phyloP scores from a whole-genome alignment of 1,139 yeast species.

The Hansenula sp. region DNA sequence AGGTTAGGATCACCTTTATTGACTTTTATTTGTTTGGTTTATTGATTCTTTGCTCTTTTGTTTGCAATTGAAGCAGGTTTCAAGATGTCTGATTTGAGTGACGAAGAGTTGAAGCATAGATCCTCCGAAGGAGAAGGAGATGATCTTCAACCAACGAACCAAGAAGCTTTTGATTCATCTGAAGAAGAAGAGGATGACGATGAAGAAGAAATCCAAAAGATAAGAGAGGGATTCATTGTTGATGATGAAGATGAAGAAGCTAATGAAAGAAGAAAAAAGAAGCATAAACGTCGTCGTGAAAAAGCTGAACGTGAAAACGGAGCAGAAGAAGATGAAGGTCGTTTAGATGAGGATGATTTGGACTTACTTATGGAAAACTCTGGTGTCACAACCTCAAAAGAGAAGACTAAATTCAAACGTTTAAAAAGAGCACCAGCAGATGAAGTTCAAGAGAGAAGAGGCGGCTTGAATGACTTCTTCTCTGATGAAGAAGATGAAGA shows the following conservation, averaged over 20 bases:
- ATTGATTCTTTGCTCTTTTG: not conserved
- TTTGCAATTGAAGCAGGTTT: constrained; percentile 5
- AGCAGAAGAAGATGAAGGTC: constrained; percentile 50
- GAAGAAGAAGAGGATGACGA: constrained; percentile 78
- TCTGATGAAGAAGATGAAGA: constrained; percentile 73
- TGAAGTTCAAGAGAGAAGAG: constrained; percentile 28
- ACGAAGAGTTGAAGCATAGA: constrained; percentile 4
- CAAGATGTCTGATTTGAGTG: constrained; percentile 8
- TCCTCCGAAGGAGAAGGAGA: constrained; percentile 27
- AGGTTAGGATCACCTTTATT: no score
- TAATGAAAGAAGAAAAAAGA: constrained; percentile 38
- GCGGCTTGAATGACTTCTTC: constrained; percentile 66
- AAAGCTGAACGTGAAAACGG: constrained; percentile 21
- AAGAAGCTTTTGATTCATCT: constrained; percentile 59
- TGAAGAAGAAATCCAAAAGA: constrained; percentile 68
- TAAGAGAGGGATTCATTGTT: constrained; percentile 90
- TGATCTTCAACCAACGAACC: constrained; percentile 39
- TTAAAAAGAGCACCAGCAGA: constrained; percentile 61
- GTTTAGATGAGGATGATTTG: constrained; percentile 90
- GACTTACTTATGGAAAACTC: constrained; percentile 88
- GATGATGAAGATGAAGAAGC: constrained; percentile 72
- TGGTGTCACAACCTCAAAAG: constrained; percentile 51
- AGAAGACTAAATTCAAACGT: constrained; percentile 64
- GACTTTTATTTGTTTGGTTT: not conserved
- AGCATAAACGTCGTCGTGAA: constrained; percentile 28